Evolutionary conservation across 1,284 basidiomycete species (phyloP), one percentile per base, ranked within the genome.

Genomic region (Fomitopsis schrenkii): DNA sequence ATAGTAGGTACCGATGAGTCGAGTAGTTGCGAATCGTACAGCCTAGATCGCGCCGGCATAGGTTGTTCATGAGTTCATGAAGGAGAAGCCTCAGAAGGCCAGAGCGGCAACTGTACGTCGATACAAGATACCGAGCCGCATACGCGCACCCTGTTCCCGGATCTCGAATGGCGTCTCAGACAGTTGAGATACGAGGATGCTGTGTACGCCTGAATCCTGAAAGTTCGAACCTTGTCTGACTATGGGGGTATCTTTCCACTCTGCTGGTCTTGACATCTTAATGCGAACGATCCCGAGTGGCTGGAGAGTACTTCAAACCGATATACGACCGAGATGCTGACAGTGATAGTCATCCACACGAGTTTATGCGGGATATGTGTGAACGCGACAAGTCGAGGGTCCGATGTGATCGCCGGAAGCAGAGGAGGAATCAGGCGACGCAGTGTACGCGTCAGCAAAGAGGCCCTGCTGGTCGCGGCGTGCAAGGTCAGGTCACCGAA

Each of bases 401-500:
- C 48, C 28, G 28, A 50, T 15, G 26, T 50, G 52, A 54, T 54
- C 52, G 35, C 52, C 52, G 52, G 52, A 17, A 22, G 28, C 35
- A 19, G 36, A 42, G 19, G 14, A 10, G 10, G 28, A 41, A 56
- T 44, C 36, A 44, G 53, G 40, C 41, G 41, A 46, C 41, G 33
- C 44, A 53, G 52, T 46, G 17, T 33, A 56, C 36, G 42, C 54
- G 58, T 55, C 48, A 55, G 52, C 35, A 33, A 40, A 17, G 53
- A 28, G 44, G 26, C 38, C 38, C 35, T 22, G 30, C 52, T 19
- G 52, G 30, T 26, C 36, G 56, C 56, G 56, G 62, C 62, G 59
- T 63, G 62, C 62, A 55, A 28, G 22, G 59, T 8, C 33, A 63
- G 53, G 14, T 15, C 3, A 8, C 62, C 44, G 8, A 17, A 54